Percentiles rank a stretch among this genome's conserved stretches.
These are phyloP conservation scores for Poterioochromonas sp. DNA, from an alignment of 352 stramenopile genomes.

Conservation along the genomic window DNA sequence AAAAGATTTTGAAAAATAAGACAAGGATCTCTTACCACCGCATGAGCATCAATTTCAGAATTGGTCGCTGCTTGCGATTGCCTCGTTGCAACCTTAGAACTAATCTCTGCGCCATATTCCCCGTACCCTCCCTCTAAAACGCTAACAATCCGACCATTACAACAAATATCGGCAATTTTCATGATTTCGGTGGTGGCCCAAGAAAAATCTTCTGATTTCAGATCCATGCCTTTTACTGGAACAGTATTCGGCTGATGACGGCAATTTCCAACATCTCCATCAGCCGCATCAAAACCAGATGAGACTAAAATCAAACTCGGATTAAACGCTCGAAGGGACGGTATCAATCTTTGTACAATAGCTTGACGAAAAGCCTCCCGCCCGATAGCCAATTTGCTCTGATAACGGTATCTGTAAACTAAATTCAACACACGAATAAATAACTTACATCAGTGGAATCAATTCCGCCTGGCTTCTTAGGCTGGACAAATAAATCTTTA, in stretches of 20 bases:
- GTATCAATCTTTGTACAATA: conserved; percentile 49
- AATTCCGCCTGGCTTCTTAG: too few species aligned
- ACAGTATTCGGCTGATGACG: not conserved
- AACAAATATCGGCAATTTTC: conserved; percentile 66
- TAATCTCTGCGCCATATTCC: too few species aligned
- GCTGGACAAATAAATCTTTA: too few species aligned
- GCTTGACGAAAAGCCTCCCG: conserved; percentile 43
- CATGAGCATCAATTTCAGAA: conserved; percentile 2
- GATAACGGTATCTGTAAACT: too few species aligned
- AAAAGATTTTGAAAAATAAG: not conserved
- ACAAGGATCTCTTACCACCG: too few species aligned
- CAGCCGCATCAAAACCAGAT: conserved; percentile 64
- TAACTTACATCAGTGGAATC: too few species aligned
- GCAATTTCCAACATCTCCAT: conserved; percentile 57
- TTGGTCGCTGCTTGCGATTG: too few species aligned
- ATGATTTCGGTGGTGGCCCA: conserved; percentile 67
- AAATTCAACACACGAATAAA: too few species aligned
- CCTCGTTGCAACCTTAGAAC: too few species aligned
- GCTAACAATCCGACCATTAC: conserved; percentile 52
- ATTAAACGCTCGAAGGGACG: conserved; percentile 56
- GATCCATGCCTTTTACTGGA: conserved; percentile 46
- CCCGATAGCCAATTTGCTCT: not conserved
- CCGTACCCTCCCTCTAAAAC: conserved; percentile 71
- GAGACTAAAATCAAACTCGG: conserved; percentile 67
- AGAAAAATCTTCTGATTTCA: conserved; percentile 69